Base-by-base conservation (phyloP, 2,329 filamentous ascomycete species). In the Cladosporium sp. region DNA sequence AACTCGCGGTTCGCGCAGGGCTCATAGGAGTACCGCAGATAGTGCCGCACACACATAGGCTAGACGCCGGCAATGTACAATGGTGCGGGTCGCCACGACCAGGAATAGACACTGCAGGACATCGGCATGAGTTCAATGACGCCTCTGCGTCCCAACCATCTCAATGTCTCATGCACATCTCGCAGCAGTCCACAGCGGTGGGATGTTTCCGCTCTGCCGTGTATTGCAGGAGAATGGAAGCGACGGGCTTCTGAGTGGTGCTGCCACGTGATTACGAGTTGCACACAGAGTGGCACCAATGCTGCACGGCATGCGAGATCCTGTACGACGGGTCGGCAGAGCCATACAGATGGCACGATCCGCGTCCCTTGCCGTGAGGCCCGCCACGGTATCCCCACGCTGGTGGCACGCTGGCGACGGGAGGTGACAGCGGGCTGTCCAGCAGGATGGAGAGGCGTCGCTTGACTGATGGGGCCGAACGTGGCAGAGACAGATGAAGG, bases 1-100 rank as follows among this genome's bases (percentile, higher is more conserved):
- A 73, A 67, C 50, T 79, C 76, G 67, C 73, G 75, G 51, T 81
- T 78, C 69, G 79, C 78, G 62, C 73, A 75, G 52, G 62, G 61
- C 28, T 64, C 43, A 51, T 66, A 65, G 64, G 60, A 63, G 52
- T 59, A 67, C 67, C 63, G 64, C 72, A 63, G 60, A 59, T 63
- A 59, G 52, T 37, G n/a, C 42, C 42, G 12, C 25, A 45, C 20
- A 47, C 30, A 45, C 25, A 47, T 47, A 45, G 42, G 22, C 20
- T n/a, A 28, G 43, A 30, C 15, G 43, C 22, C 42, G 43, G 43
- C 30, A 51, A 39, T 14, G 17, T 15, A 36, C 15, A 20, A 54
- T n/a, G 6, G 28, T 34, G 14, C 17, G 30, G 42, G 54, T 39
- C n/a, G 43, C 30, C 22, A 22, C 20, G 34, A 43, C 61, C 55